These are phyloP conservation scores for Vaccinium darrowii DNA, from an alignment of 148 eudicot genomes.

Conservation along the genomic window DNA sequence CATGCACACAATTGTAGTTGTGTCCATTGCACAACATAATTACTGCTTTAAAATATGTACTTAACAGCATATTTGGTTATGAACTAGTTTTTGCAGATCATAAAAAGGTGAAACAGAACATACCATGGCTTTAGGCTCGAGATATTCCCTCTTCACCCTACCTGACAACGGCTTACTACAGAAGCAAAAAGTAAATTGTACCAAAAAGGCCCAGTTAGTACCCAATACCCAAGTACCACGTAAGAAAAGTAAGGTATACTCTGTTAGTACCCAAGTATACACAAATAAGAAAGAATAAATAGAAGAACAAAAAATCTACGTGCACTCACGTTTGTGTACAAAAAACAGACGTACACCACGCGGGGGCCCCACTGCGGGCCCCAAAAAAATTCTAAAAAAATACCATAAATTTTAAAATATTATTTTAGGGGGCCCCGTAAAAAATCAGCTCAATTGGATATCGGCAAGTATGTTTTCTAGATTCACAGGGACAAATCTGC, in stretches of 20 bases:
- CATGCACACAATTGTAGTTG: background rate
- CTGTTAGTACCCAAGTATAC: background rate
- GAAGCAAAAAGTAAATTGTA: background rate
- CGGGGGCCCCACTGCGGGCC: too few relatives aligned
- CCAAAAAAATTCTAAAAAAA: too few relatives aligned
- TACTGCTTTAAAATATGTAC: background rate
- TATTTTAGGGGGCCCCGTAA: too few relatives aligned
- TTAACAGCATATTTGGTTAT: background rate
- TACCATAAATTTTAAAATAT: too few relatives aligned
- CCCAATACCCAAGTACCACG: constrained; percentile 20
- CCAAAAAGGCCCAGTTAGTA: background rate
- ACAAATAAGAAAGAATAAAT: constrained; percentile 7
- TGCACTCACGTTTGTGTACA: too few relatives aligned
- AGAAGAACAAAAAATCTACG: background rate
- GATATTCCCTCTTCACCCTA: constrained; percentile 71
- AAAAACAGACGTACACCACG: too few relatives aligned
- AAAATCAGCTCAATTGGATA: too few relatives aligned
- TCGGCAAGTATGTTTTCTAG: too few relatives aligned
- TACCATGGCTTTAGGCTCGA: constrained; percentile 58
- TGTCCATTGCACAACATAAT: background rate
- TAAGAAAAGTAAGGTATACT: constrained; percentile 10
- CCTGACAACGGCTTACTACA: constrained; percentile 41
- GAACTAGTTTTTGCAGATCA: constrained; percentile 1
- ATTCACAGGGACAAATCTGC: too few relatives aligned
- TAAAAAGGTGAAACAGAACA: constrained; percentile 16